Evolutionary conservation across 1,139 yeast species (phyloP).

Genomic region (Geotrichum reessii): DNA sequence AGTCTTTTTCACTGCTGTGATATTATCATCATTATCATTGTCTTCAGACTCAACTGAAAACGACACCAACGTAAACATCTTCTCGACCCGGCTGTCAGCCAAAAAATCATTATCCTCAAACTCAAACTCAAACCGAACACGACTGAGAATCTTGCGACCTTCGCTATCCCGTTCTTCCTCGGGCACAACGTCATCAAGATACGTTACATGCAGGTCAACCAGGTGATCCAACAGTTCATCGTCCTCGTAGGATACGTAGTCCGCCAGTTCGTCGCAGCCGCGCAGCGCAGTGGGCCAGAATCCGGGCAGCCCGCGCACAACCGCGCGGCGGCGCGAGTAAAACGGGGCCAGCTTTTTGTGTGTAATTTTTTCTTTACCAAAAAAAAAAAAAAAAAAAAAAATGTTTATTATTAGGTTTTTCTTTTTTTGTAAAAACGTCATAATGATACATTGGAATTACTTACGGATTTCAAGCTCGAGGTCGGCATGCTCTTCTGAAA

Average conservation of each 20-base stretch:
- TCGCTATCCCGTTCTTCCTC: slow-evolving; percentile 30
- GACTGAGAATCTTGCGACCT: not conserved
- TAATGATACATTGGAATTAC: no score
- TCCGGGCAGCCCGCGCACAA: slow-evolving; percentile 30
- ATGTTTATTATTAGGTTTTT: not conserved
- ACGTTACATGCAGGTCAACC: slow-evolving; percentile 25
- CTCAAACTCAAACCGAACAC: slow-evolving; percentile 26
- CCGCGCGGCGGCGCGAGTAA: slow-evolving; percentile 33
- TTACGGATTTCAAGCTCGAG: slow-evolving; percentile 14
- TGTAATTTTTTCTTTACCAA: slow-evolving; percentile 1
- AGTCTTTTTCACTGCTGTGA: not conserved
- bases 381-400: no score
- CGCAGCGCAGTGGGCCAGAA: slow-evolving; percentile 40
- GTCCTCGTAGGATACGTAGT: slow-evolving; percentile 34
- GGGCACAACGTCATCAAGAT: slow-evolving; percentile 29
- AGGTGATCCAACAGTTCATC: slow-evolving; percentile 30
- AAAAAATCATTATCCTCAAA: slow-evolving; percentile 35
- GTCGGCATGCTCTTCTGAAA: slow-evolving; percentile 10
- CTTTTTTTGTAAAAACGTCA: no score
- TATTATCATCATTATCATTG: slow-evolving; percentile 17
- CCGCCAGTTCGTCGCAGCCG: slow-evolving; percentile 27
- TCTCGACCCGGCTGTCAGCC: slow-evolving; percentile 27
- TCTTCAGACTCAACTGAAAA: slow-evolving; percentile 7
- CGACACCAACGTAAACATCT: slow-evolving; percentile 27
- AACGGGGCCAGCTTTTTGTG: slow-evolving; percentile 32